phyloP scores from a whole-genome alignment of 495 filamentous ascomycete species.

The Aspergillus bridgeri region DNA sequence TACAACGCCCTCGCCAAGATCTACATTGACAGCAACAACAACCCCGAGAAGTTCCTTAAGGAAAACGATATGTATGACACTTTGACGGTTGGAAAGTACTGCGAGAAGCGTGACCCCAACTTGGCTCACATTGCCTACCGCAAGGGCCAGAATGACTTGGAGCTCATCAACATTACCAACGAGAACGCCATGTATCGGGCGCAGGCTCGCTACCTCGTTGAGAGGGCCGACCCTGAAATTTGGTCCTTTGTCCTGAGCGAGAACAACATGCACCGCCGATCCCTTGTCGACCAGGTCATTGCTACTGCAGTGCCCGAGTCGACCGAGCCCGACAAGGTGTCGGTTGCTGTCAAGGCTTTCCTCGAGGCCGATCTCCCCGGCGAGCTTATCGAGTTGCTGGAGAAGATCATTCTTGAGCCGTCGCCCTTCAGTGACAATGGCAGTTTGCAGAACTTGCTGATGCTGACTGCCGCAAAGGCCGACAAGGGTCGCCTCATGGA shows the following conservation, averaged over 20 bases:
- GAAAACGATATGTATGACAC: conserved; percentile 98
- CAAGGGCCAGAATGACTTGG: conserved; percentile 96
- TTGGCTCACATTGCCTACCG: conserved; percentile 92
- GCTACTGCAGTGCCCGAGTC: conserved; percentile 95
- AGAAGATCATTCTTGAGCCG: conserved; percentile 99
- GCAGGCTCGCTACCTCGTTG: conserved; percentile 91
- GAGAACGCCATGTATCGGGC: conserved; percentile 99
- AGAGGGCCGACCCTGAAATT: conserved; percentile 83
- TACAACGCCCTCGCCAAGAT: conserved; percentile 99
- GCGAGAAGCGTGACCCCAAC: conserved; percentile 97
- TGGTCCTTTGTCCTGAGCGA: conserved; percentile 93
- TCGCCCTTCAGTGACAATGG: conserved; percentile 96
- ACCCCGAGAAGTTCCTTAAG: conserved; percentile 96
- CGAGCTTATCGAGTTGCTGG: conserved; percentile 94
- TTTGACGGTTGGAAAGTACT: conserved; percentile 92
- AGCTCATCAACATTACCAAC: conserved; percentile 96
- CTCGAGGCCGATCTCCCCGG: conserved; percentile 83
- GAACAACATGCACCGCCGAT: conserved; percentile 91
- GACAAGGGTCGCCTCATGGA: conserved; percentile 95
- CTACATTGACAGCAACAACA: conserved; percentile 99
- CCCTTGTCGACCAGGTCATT: conserved; percentile 93
- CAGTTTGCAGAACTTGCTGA: conserved; percentile 93
- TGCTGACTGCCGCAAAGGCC: conserved; percentile 94
- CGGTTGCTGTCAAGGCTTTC: conserved; percentile 90
- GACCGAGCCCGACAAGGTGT: conserved; percentile 91